Evolutionary conservation across 164 flowering plant species (phyloP).

Genomic region (Nymphaea thermarum): DNA sequence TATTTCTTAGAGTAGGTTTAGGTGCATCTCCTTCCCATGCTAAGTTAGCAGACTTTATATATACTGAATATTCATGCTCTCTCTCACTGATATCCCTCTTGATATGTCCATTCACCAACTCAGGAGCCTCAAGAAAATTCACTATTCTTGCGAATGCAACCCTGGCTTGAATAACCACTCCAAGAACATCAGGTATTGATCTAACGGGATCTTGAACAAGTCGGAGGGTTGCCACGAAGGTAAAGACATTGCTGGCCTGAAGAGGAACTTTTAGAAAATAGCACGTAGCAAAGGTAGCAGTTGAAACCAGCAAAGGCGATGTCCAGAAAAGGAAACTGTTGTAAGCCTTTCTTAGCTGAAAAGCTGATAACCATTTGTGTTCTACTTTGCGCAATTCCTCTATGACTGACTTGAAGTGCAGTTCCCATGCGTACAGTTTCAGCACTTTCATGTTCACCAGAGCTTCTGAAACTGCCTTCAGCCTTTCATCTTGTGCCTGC

Average conservation of each 20-base stretch:
- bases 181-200: conserved; percentile 41
- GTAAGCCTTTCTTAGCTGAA: conserved; percentile 33
- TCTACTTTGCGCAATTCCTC: conserved; percentile 36
- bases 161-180: conserved; percentile 43
- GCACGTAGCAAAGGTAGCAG: conserved; percentile 52
- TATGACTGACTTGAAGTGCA: conserved; percentile 39
- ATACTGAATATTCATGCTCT: conserved; percentile 15
- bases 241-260: conserved; percentile 56
- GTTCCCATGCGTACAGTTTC: conserved; percentile 71
- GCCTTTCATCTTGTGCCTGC: conserved; percentile 47
- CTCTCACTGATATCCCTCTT: conserved; percentile 7
- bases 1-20: conserved; percentile 31
- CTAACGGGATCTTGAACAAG: conserved; percentile 64
- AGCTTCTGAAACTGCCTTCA: conserved; percentile 46
- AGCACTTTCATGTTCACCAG: conserved; percentile 51
- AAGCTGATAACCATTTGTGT: conserved; percentile 39
- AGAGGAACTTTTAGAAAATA: conserved; percentile 44
- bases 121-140: conserved; percentile 52
- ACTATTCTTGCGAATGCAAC: conserved; percentile 40
- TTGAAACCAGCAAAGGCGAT: conserved; percentile 53
- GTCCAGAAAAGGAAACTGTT: conserved; percentile 49
- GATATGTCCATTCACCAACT: conserved; percentile 22
- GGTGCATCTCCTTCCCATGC: conserved; percentile 38
- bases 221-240: conserved; percentile 58
- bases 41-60: conserved; percentile 19